phyloP scores from a whole-genome alignment of 164 flowering plant genomes.

The Echeveria elegans region DNA sequence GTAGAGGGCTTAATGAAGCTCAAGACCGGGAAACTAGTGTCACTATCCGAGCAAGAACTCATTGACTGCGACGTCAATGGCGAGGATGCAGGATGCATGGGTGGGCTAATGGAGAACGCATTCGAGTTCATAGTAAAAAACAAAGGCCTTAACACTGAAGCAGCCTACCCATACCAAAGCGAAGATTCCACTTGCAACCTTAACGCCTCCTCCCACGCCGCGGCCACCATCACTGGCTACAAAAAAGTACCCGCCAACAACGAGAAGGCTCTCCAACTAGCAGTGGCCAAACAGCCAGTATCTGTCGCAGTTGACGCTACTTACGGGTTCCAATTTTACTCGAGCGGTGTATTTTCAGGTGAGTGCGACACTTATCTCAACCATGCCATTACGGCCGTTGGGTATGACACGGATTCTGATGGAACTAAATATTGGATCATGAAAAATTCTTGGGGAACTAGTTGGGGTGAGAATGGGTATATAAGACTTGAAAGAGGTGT shows the following conservation, averaged over 20 bases:
- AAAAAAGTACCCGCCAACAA: conserved; percentile 5
- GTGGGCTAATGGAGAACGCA: conserved; percentile 4
- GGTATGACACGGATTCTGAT: neutral
- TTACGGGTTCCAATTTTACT: conserved; percentile 7
- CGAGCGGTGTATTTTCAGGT: conserved; percentile 7
- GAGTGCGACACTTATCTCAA: conserved; percentile 2
- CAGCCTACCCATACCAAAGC: neutral
- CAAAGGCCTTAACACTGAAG: conserved; percentile 3
- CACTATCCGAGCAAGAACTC: conserved; percentile 9
- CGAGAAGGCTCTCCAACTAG: conserved; percentile 9
- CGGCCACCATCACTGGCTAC: conserved; percentile 3
- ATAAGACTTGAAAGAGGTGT: conserved; percentile 7
- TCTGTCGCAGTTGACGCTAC: conserved; percentile 1
- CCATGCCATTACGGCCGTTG: conserved; percentile 10
- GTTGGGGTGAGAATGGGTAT: conserved; percentile 10
- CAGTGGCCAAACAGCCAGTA: conserved; percentile 5
- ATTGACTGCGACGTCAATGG: conserved; percentile 5
- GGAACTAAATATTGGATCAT: conserved; percentile 11
- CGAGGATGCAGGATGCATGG: neutral
- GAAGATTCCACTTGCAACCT: conserved; percentile 1
- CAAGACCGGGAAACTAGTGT: conserved; percentile 8
- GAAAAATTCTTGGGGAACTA: conserved; percentile 9
- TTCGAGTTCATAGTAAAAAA: conserved; percentile 4
- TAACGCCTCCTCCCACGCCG: neutral
- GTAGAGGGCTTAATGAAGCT: conserved; percentile 10